A percentile compares a stretch with the other conserved stretches of the same genome.
Conservation (phyloP, 2,329 filamentous ascomycete genomes). For the Chaetomium sp. region DNA sequence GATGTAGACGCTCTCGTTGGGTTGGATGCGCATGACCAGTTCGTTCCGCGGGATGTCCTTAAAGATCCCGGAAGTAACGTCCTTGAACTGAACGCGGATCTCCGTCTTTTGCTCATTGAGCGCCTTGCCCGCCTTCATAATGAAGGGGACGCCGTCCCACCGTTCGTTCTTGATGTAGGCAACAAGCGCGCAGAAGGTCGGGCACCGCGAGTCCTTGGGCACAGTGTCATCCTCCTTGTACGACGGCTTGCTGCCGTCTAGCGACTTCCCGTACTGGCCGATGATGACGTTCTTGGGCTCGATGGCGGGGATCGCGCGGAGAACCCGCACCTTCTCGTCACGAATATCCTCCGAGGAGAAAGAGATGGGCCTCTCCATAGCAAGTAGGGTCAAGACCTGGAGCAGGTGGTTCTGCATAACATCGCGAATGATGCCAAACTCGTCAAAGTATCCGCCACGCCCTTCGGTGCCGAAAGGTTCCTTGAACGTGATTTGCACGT, state of each 20-base stretch:
- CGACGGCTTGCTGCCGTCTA: constrained; percentile 92
- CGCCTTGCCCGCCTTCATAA: constrained; percentile 98
- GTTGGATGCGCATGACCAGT: constrained; percentile 98
- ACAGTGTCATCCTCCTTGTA: constrained; percentile 99
- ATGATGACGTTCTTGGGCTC: constrained; percentile 99
- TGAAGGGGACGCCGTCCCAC: constrained; percentile 99
- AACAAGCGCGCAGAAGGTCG: constrained; percentile 95
- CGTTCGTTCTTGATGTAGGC: constrained; percentile 99
- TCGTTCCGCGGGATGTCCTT: constrained; percentile 99
- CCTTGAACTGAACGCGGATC: constrained; percentile 98
- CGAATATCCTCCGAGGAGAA: constrained; percentile 98
- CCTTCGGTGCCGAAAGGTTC: constrained; percentile 98
- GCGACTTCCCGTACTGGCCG: constrained; percentile 93
- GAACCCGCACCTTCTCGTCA: constrained; percentile 96
- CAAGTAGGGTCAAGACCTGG: constrained; percentile 91
- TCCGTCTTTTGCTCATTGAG: constrained; percentile 99
- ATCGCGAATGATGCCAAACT: constrained; percentile 98
- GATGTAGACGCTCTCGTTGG: constrained; percentile 99
- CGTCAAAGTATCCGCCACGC: constrained; percentile 97
- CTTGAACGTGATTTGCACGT: constrained; percentile 99
- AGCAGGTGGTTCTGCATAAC: constrained; percentile 99
- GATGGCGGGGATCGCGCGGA: constrained; percentile 89
- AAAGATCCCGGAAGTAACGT: constrained; percentile 98
- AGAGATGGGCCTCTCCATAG: constrained; percentile 97
- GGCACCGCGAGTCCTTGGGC: constrained; percentile 94